These are phyloP conservation scores for Tuber microsphaerosporum DNA, from an alignment of 495 filamentous ascomycete genomes.

Conservation along the genomic window DNA sequence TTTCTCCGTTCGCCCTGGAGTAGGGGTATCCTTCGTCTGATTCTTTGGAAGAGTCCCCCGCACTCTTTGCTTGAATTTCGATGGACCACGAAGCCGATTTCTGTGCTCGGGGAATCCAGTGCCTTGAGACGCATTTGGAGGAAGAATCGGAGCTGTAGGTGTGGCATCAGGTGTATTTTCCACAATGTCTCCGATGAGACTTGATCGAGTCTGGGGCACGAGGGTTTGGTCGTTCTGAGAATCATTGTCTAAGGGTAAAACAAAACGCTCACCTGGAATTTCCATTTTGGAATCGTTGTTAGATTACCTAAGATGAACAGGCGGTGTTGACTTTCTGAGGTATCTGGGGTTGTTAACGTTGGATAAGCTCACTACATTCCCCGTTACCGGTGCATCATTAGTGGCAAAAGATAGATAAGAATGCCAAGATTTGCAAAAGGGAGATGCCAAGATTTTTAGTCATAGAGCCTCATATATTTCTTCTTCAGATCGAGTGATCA, in stretches of 20 bases:
- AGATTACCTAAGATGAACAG: neutral
- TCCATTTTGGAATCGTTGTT: constrained; percentile 47
- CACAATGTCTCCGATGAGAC: constrained; percentile 63
- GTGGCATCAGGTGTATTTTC: constrained; percentile 57
- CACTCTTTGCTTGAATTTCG: constrained; percentile 69
- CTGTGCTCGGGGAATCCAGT: constrained; percentile 81
- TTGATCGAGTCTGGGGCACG: constrained; percentile 37
- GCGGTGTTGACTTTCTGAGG: neutral
- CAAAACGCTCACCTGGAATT: constrained; percentile 56
- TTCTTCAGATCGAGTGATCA: neutral
- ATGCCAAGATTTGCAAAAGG: neutral
- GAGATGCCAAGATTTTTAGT: neutral
- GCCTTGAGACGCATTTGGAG: constrained; percentile 47
- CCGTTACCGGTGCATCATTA: neutral
- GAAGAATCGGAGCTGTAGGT: constrained; percentile 57
- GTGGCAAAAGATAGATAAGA: neutral
- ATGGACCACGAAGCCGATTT: constrained; percentile 57
- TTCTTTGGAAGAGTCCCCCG: constrained; percentile 38
- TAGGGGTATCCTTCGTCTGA: constrained; percentile 17
- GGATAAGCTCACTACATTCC: neutral
- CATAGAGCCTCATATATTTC: neutral
- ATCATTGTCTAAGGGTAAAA: constrained; percentile 48
- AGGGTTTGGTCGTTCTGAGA: constrained; percentile 23
- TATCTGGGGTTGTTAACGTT: neutral
- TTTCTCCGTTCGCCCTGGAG: constrained; percentile 48